A percentile compares a stretch with the other conserved stretches of the same genome.
phyloP scores from a whole-genome alignment of 2,329 filamentous ascomycete genomes.

The Penicillium sp. region DNA sequence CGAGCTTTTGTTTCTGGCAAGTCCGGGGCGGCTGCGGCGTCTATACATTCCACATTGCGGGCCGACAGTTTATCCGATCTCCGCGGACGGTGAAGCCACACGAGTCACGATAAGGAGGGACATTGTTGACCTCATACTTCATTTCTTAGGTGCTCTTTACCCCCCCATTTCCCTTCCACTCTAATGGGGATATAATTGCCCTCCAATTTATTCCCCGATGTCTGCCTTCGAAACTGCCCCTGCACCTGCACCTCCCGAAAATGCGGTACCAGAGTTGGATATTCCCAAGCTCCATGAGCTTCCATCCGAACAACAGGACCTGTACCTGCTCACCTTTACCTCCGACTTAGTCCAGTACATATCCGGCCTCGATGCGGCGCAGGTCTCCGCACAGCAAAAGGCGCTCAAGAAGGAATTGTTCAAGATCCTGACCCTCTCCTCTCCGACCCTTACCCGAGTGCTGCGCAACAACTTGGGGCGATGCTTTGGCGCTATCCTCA shows the following conservation, averaged over 20 bases:
- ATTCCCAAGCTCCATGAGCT: constrained; percentile 84
- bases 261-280: constrained; percentile 69
- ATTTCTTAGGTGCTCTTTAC: constrained; percentile 2
- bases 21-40: not conserved
- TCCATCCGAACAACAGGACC: constrained; percentile 90
- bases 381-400: constrained; percentile 84
- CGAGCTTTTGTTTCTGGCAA: not conserved
- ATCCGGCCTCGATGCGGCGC: constrained; percentile 67
- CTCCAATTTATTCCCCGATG: constrained; percentile 35
- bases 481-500: constrained; percentile 80
- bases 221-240: constrained; percentile 40
- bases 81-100: constrained; percentile 30
- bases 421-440: constrained; percentile 80
- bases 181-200: not conserved
- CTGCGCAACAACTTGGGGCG: constrained; percentile 86
- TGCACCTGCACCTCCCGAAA: constrained; percentile 38
- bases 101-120: constrained; percentile 23
- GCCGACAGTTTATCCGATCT: constrained; percentile 34
- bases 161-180: constrained; percentile 4
- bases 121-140: constrained; percentile 9
- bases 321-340: constrained; percentile 88
- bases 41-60: constrained; percentile 27
- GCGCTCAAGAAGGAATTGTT: constrained; percentile 93
- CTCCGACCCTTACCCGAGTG: constrained; percentile 82
- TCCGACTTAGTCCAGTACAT: constrained; percentile 82